phyloP scores from a whole-genome alignment of 208 protist genomes.

The Angomonas deanei region DNA sequence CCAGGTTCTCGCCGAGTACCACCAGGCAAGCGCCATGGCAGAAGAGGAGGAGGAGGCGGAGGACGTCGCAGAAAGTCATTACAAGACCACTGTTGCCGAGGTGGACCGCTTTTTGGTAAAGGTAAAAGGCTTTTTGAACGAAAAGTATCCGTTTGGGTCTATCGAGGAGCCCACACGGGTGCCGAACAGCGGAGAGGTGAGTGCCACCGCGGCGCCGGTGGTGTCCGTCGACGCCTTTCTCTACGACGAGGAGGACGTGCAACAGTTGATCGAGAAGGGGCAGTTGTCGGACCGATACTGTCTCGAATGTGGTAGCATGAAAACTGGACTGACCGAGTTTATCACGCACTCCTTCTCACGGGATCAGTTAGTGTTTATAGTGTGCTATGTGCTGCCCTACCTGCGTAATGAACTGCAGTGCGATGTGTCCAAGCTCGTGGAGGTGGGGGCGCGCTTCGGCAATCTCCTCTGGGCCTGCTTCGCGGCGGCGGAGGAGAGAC shows the following conservation, averaged over 20 bases:
- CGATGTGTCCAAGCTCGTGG: conserved; percentile 13
- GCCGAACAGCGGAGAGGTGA: background rate
- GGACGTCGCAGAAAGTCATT: background rate
- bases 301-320: conserved; percentile 40
- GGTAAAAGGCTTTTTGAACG: conserved; percentile 34
- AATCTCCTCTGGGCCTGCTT: conserved; percentile 56
- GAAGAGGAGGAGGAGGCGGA: background rate
- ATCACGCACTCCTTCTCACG: conserved; percentile 84
- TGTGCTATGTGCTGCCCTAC: conserved; percentile 52
- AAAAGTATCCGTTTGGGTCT: conserved; percentile 37
- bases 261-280: conserved; percentile 37
- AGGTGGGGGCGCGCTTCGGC: conserved; percentile 80
- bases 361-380: conserved; percentile 75
- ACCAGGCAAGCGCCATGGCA: background rate
- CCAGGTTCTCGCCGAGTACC: background rate
- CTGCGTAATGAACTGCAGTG: background rate
- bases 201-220: conserved; percentile 15
- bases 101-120: conserved; percentile 44
- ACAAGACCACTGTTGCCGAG: conserved; percentile 20
- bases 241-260: conserved; percentile 64
- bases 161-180: conserved; percentile 31
- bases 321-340: conserved; percentile 55
- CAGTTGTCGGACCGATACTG: conserved; percentile 66
- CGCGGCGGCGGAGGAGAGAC: conserved; percentile 31
- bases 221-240: conserved; percentile 76